Conservation (phyloP, 768 basidiomycete genomes). For the Russula griseocarnosa region DNA sequence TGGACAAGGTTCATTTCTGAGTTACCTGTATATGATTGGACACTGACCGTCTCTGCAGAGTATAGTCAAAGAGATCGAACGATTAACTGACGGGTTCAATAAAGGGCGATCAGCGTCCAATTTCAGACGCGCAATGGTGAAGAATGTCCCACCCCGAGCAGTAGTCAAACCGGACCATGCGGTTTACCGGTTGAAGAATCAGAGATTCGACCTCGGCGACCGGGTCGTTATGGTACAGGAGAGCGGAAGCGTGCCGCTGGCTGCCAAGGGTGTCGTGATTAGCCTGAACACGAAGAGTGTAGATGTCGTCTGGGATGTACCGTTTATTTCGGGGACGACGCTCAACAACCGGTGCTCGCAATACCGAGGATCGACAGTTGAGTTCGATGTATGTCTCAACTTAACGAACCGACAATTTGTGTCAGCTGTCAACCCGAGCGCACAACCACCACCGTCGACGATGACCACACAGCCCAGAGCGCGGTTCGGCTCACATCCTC, state of each 20-base stretch:
- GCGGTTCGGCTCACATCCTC: slow-evolving; percentile 61
- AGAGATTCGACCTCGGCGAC: slow-evolving; percentile 84
- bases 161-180: slow-evolving; percentile 92
- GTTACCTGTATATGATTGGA: background rate
- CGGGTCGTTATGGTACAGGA: slow-evolving; percentile 96
- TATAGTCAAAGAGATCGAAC: slow-evolving; percentile 75
- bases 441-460: slow-evolving; percentile 35
- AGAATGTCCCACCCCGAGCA: slow-evolving; percentile 87
- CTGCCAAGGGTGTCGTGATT: slow-evolving; percentile 90
- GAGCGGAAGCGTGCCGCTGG: slow-evolving; percentile 85
- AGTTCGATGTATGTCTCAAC: slow-evolving; percentile 87
- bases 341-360: slow-evolving; percentile 87
- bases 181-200: slow-evolving; percentile 83
- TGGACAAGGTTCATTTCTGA: slow-evolving; percentile 61
- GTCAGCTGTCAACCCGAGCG: slow-evolving; percentile 63
- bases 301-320: slow-evolving; percentile 94
- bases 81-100: slow-evolving; percentile 64
- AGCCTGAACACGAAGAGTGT: slow-evolving; percentile 82
- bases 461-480: slow-evolving; percentile 57
- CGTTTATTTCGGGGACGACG: slow-evolving; percentile 91
- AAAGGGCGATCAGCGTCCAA: slow-evolving; percentile 52
- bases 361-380: slow-evolving; percentile 86
- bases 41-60: slow-evolving; percentile 44
- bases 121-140: slow-evolving; percentile 91
- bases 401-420: slow-evolving; percentile 82